Percentiles rank a stretch among this genome's conserved stretches.
Evolutionary conservation across 495 filamentous ascomycete species (phyloP).

Genomic region (Penicillium longicatenatum): DNA sequence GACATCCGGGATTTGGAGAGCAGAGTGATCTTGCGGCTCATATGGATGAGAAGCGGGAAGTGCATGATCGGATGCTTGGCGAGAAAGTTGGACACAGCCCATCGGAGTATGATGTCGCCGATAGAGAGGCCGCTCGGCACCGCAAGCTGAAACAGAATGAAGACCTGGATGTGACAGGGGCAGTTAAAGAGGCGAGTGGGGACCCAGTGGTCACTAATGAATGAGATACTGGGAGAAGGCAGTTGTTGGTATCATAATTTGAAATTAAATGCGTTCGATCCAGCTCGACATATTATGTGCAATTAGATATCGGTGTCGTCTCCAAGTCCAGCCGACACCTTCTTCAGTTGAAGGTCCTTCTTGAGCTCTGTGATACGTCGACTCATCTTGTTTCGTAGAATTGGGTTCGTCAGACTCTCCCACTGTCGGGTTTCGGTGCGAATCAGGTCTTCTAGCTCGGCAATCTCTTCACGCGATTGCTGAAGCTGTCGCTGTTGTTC

Average conservation of each 20-base stretch:
- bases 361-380: constrained; percentile 50
- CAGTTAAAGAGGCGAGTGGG: constrained; percentile 32
- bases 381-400: constrained; percentile 53
- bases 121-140: constrained; percentile 33
- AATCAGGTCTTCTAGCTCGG: constrained; percentile 50
- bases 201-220: constrained; percentile 27
- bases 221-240: neutral
- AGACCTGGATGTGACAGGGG: constrained; percentile 32
- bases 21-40: constrained; percentile 38
- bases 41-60: constrained; percentile 48
- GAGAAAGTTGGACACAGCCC: constrained; percentile 31
- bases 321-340: constrained; percentile 46
- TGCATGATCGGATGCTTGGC: constrained; percentile 46
- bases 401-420: constrained; percentile 43
- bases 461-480: constrained; percentile 52
- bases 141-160: constrained; percentile 33
- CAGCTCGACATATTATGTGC: neutral
- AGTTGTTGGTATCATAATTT: neutral
- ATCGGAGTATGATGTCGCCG: constrained; percentile 25
- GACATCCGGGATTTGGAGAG: constrained; percentile 38
- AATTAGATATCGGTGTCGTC: constrained; percentile 11
- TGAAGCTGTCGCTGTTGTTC: constrained; percentile 51
- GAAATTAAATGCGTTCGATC: neutral
- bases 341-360: constrained; percentile 50
- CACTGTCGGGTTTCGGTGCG: constrained; percentile 45